phyloP scores from a whole-genome alignment of 306 rosid genomes.

The Pyrus pyrifolia region DNA sequence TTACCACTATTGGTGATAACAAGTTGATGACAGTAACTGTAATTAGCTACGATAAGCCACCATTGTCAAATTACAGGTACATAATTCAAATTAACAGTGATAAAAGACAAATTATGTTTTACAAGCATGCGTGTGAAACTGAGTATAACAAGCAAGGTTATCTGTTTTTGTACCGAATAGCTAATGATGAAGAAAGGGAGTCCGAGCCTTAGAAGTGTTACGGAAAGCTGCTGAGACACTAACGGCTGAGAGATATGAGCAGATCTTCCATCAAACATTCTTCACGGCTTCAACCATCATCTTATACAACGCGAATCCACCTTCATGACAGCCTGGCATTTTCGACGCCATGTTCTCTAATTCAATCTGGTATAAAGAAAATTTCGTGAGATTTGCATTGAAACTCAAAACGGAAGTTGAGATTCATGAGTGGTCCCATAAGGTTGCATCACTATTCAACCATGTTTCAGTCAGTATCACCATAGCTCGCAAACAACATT shows the following conservation, averaged over 20 bases:
- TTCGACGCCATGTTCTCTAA: conserved; percentile 58
- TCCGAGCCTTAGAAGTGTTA: neutral
- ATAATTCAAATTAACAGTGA: neutral
- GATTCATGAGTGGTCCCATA: neutral
- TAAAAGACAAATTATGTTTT: neutral
- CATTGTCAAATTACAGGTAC: neutral
- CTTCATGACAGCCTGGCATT: conserved; percentile 97
- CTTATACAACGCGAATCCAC: conserved; percentile 75
- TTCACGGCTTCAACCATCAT: conserved; percentile 54
- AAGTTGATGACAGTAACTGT: no score
- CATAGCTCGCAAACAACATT: neutral
- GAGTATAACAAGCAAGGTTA: neutral
- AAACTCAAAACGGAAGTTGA: neutral
- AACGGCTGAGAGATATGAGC: conserved; percentile 2
- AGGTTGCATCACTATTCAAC: neutral
- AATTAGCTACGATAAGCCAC: no score
- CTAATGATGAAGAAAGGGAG: neutral
- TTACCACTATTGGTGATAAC: no score
- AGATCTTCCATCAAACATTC: conserved; percentile 30
- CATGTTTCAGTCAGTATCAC: neutral
- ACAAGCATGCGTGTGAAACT: neutral
- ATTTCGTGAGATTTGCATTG: conserved; percentile 23
- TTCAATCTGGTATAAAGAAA: conserved; percentile 48
- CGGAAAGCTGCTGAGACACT: conserved; percentile 6
- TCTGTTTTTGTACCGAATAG: neutral